Evolutionary conservation across 1,139 yeast genomes (phyloP), one percentile per base, ranked within the genome.

Genomic region (Debaryomyces udenii): DNA sequence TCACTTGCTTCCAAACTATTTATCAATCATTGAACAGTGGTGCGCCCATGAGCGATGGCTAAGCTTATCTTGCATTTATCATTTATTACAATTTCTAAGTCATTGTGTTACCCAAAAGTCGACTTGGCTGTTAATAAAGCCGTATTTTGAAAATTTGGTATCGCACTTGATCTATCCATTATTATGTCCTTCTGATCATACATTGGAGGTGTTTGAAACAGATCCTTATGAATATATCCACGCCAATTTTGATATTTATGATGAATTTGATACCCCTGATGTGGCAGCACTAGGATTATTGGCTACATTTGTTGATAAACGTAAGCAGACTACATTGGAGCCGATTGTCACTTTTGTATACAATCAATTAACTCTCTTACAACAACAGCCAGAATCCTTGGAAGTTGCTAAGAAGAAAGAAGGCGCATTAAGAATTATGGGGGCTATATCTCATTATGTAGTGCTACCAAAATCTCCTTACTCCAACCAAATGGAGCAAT

Each of bases 151-250:
- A 40, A 74, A 76, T 11, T 65, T 93, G 37, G 70, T 91, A 18
- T 69, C 83, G 11, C 90, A 84, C 52, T 82, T 93, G 46, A 74
- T 91, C 9, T 90, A 77, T 64, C 97, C 97, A 3, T 63, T 89
- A 38, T 66, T 93, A 39, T 77, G 87, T 48, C 91, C 96, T 9
- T 74, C 78, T 15, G 86, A 86, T 45, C 79, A 76, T 9, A 80
- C 80, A 18, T 68, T 90, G 45, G 96, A 88, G 48, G 65, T 80
- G 27, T 91, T 87, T 65, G 96, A 90, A 47, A 80, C 78, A 46
- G 98, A 93, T 56, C 98, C 98, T 5, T 86, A 81, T 43, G 97
- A 91, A 61, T 93, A 90, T 59, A 86, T 93, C 48, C 91, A 87
- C 61, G 75, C 85, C 51, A 80, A 82, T 44, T 74, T 89, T 55